Evolutionary conservation across 441 rosid genomes (phyloP), one percentile per base, ranked within the genome.

Genomic region (Arabidopsis hybrid): DNA sequence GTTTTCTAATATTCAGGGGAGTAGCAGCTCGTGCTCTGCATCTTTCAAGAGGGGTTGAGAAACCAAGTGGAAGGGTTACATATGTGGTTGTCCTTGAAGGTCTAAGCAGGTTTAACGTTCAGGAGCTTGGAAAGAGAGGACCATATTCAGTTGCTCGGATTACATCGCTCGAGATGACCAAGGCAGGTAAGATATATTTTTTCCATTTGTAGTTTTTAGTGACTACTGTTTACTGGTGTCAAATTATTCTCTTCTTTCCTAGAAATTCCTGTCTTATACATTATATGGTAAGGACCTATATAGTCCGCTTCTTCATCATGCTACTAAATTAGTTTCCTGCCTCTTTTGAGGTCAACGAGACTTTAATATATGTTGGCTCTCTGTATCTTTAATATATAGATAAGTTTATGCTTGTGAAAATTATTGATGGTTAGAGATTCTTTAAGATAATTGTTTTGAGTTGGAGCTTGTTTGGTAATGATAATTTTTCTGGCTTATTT

Each of bases 51-150:
- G 99, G 98, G 61, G 99, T 95, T 81, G 98, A 95, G 87, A 95
- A 95, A 81, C 99, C 99, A 8, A 95, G 99, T 82, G 99, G 99
- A 79, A 91, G 96, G 80, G 98, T 95, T 60, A 95, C 99, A 0
- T 95, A 95, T 82, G 90, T 88, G 65, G 99, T 95, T 69, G 97
- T 95, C 61, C 99, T 95, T 55, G 99, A 93, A 86, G 99, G 99
- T 65, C 78, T 95, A 72, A 87, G 98, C 82, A 85, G 99, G 72
- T 95, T 95, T 84, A 90, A 84, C 60, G 95, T 95, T 70, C 93
- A 91, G 67, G 99, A 95, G 73, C 92, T 91, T 77, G 91, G 89
- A 69, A 93, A 92, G 65, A 85, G 93, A 82, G 99, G 99, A 60
- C 84, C 88, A 46, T 93, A 95, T 73, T 93, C 89, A 80, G 87